These are phyloP conservation scores for Aspergillus novoparasiticus DNA, from an alignment of 2,329 filamentous ascomycete species.

Conservation along the genomic window DNA sequence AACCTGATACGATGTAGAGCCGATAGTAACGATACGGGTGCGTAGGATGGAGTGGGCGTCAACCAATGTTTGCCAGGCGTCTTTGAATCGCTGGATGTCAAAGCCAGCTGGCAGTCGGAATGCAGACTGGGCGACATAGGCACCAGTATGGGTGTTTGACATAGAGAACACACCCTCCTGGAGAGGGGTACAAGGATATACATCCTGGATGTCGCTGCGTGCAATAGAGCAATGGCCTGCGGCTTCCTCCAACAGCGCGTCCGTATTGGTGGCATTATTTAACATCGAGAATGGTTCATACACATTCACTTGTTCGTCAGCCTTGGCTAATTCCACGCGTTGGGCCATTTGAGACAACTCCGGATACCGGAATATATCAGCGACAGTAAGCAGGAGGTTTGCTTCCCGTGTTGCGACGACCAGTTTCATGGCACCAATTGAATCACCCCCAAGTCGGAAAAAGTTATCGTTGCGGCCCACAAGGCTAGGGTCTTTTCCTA, in stretches of 20 bases:
- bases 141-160: conserved; percentile 37
- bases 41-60: conserved; percentile 42
- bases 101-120: conserved; percentile 25
- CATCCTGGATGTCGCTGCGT: conserved; percentile 26
- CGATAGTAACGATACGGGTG: conserved; percentile 40
- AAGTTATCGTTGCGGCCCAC: conserved; percentile 26
- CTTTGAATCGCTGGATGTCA: conserved; percentile 37
- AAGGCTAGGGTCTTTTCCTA: conserved; percentile 7
- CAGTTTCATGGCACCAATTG: conserved; percentile 23
- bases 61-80: conserved; percentile 41
- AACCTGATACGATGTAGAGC: conserved; percentile 25
- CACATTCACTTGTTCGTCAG: not conserved
- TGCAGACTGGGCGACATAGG: conserved; percentile 43
- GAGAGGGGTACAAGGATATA: conserved; percentile 34
- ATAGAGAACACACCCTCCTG: conserved; percentile 23
- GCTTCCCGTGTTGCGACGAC: not conserved
- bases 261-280: not conserved
- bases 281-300: conserved; percentile 13
- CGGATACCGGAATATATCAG: not conserved
- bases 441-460: conserved; percentile 26
- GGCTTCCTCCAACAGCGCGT: conserved; percentile 9
- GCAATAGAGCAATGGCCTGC: conserved; percentile 22
- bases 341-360: not conserved
- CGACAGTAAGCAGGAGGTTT: not conserved
- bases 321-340: conserved; percentile 4